Evolutionary conservation across 1,139 yeast genomes (phyloP).

Genomic region (Diutina rugosa): DNA sequence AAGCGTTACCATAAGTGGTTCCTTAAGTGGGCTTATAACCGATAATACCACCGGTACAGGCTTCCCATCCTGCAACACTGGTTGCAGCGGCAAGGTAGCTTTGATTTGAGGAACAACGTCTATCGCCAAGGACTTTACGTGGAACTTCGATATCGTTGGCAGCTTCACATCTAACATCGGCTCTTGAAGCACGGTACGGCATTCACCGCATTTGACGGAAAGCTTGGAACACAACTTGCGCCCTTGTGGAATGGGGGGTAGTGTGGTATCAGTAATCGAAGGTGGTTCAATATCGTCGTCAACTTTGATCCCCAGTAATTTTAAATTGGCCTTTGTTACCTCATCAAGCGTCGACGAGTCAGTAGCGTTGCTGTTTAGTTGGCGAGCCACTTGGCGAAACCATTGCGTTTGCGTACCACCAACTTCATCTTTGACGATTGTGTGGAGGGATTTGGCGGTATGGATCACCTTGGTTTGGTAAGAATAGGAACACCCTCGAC

Average conservation of each 20-base stretch:
- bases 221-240: background rate
- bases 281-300: background rate
- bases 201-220: background rate
- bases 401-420: background rate
- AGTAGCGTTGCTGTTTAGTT: background rate
- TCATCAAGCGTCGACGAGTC: background rate
- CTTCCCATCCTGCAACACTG: background rate
- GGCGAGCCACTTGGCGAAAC: background rate
- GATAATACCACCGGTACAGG: background rate
- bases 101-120: background rate
- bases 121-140: background rate
- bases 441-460: slow-evolving; percentile 22
- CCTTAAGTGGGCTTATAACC: background rate
- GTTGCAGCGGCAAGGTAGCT: background rate
- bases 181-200: background rate
- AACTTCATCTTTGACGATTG: slow-evolving; percentile 13
- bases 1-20: background rate
- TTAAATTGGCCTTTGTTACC: background rate
- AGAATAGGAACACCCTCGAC: slow-evolving; percentile 18
- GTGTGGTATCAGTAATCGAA: background rate
- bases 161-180: background rate
- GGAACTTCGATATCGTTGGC: background rate
- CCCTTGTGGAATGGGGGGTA: background rate
- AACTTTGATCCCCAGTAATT: background rate
- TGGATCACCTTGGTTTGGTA: slow-evolving; percentile 17